Evolutionary conservation across 2,329 filamentous ascomycete genomes (phyloP), one percentile per base, ranked within the genome.

Genomic region (Clonostachys rhizophaga): DNA sequence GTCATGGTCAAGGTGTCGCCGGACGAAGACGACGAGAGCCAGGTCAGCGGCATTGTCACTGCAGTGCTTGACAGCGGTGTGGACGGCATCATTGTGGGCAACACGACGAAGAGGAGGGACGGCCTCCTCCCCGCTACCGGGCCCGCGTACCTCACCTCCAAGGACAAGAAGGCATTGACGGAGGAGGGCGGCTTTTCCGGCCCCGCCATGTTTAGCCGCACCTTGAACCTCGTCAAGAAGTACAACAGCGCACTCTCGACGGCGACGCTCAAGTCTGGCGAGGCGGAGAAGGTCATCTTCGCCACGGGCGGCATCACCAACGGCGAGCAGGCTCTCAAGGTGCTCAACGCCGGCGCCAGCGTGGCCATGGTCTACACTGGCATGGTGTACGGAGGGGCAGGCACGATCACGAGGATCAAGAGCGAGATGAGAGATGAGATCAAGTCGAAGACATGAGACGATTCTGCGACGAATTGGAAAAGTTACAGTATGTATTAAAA

Each of bases 1-100:
- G 89, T 99, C 49, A 96, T 99, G 89, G 94, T 99, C 58, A 99
- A 99, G 73, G 92, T 99, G 17, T 95, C 89, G 49, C 94, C 94
- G 0, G 94, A 99, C 57, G 94, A 97, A 69, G 90, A 96, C 63
- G 83, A 86, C 17, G 84, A 91, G 45, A 74, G 83, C 47, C 91
- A 99, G 63, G 81, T 99, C 51, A 79, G 85, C 40, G 94, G 91
- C 9, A 95, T 99, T 47, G 92, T 90, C 50, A 81, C 91, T 56
- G 91, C 91, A 0, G 84, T 96, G 12, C 87, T 83, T 74, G 75
- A 76, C 55, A 90, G 88, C 50, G 91, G 91, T 7, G 91, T 97
- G 3, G 91, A 96, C 57, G 94, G 94, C 30, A 83, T 99, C 35
- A 96, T 99, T 52, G 92, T 99, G 5, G 94, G 92, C 11, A 99